Evolutionary conservation across 1,284 basidiomycete genomes (phyloP).

Genomic region (Ceratobasidium sp.): DNA sequence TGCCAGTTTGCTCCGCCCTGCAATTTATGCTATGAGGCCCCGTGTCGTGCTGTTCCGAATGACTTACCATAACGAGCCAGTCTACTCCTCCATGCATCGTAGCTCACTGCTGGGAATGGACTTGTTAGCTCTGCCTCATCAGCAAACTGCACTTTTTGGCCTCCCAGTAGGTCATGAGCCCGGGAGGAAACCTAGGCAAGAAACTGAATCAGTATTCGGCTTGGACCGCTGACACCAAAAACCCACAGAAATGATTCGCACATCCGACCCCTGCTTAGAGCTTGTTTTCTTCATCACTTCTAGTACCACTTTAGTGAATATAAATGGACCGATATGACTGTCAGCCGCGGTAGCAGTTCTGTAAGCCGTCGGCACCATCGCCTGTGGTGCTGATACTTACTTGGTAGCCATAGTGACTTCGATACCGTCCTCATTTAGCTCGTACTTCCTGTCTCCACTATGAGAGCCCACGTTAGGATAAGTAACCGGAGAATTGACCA

Average conservation of each 20-base stretch:
- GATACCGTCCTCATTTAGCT: conserved; percentile 14
- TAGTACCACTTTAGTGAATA: conserved; percentile 3
- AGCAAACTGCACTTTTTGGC: not conserved
- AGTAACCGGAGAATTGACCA: too few relatives aligned
- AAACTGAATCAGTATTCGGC: too few relatives aligned
- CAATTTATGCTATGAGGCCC: not conserved
- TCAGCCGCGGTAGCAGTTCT: too few relatives aligned
- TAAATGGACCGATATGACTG: conserved; percentile 28
- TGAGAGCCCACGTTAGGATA: not conserved
- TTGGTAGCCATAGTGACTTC: not conserved
- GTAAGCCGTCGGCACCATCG: not conserved
- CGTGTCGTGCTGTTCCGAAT: not conserved
- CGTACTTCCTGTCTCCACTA: not conserved
- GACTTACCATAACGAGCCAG: conserved; percentile 16
- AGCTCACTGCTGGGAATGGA: not conserved
- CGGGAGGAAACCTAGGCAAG: not conserved
- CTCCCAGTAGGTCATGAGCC: not conserved
- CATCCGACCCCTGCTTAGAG: not conserved
- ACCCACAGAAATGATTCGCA: conserved; percentile 14
- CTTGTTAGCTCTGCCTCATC: not conserved
- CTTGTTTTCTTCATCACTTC: conserved; percentile 4
- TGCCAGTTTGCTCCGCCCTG: conserved; percentile 42
- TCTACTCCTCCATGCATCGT: not conserved
- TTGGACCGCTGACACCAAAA: too few relatives aligned
- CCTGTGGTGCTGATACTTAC: not conserved